Evolutionary conservation across 163 green algal genomes (phyloP), one percentile per base, ranked within the genome.

Genomic region (Chlamydomonas reinhardtii): DNA sequence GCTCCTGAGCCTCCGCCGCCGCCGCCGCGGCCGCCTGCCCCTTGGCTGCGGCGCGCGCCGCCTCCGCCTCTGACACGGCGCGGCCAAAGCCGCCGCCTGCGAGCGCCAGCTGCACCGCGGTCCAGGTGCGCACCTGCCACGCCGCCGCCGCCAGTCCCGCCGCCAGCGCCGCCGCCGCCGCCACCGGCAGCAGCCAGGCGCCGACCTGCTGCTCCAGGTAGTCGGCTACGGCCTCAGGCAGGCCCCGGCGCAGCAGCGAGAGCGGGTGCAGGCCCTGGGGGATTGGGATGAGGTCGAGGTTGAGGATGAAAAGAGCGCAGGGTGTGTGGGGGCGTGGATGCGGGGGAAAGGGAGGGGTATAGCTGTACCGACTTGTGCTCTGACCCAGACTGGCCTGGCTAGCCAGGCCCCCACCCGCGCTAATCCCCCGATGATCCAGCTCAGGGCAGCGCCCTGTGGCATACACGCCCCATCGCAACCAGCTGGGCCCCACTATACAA

Each of bases 81-180:
- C 16, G 12, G 62, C 62, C 62, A 29, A 20, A 70, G 27, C 27
- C 62, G 25, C 12, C 5, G 48, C 25, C 27, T 34, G n/a, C 68
- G 27, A 83, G 37, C 19, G 65, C 61, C 73, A 71, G 48, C 64
- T 88, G 82, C 22, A 62, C 73, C 9, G 72, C 82, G 20, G 12
- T n/a, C 82, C 82, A 88, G 4, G 24, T 82, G n/a, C 82, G 73
- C 62, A 77, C n/a, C 82, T 88, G 82, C 82, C 82, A 88, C 59
- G 62, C 16, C 43, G 68, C 79, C 52, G 54, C 68, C 79, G 32
- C 68, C 66, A 76, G 24, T 11, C 68, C 79, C n/a, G 27, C 73
- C 43, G 39, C 73, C 34, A 83, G 52, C 25, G 73, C 82, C 37
- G 48, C 73, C 20, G 12, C 61, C 22, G 64, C 73, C 52, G 31